phyloP scores from a whole-genome alignment of 2,329 filamentous ascomycete species.

The Ambrosiella xylebori region DNA sequence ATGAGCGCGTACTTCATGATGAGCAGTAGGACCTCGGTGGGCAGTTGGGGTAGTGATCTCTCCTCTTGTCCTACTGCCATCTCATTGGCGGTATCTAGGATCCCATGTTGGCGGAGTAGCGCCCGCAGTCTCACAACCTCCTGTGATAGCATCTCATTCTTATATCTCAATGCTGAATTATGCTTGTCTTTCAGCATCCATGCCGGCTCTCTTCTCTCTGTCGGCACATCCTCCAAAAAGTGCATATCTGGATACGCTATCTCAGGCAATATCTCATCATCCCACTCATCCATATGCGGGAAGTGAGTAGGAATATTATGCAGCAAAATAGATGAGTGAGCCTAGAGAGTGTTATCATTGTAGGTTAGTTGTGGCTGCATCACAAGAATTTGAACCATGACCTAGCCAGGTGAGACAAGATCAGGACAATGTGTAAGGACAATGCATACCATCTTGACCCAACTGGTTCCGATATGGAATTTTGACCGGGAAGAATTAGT shows the following conservation, averaged over 20 bases:
- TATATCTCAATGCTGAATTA: background rate
- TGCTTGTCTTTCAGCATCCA: background rate
- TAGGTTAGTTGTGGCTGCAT: background rate
- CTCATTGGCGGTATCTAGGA: background rate
- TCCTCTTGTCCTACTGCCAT: background rate
- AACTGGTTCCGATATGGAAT: background rate
- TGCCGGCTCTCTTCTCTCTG: background rate
- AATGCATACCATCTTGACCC: background rate
- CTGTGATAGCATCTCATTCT: background rate
- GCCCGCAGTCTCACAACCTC: background rate
- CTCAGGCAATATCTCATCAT: background rate
- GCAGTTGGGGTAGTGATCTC: constrained; percentile 25
- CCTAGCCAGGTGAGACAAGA: background rate
- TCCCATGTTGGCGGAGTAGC: background rate
- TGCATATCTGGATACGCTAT: no score
- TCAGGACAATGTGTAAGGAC: background rate
- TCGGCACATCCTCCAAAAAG: no score
- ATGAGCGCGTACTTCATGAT: constrained; percentile 35
- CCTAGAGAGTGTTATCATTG: no score
- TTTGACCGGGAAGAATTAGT: no score
- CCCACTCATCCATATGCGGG: background rate
- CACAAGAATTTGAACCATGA: background rate
- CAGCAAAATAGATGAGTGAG: no score
- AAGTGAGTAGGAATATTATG: background rate
- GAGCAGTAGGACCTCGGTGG: constrained; percentile 34